Evolutionary conservation across 2,329 filamentous ascomycete genomes (phyloP).

Genomic region (Metarhizium guizhouense): DNA sequence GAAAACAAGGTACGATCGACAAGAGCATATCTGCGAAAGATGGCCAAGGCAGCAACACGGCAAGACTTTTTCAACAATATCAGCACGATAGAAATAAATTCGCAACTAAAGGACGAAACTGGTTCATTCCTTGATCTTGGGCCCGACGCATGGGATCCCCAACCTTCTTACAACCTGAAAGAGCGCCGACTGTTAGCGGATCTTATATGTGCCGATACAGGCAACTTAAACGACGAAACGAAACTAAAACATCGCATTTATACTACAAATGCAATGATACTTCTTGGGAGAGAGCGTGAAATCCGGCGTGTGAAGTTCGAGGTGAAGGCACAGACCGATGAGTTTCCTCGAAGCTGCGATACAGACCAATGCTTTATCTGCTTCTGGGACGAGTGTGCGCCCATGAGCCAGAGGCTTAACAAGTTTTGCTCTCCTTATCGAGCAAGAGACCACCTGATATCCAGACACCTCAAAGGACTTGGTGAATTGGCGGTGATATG

Average conservation of each 20-base stretch:
- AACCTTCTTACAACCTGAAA: not conserved
- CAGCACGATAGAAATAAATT: not conserved
- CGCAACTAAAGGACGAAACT: not conserved
- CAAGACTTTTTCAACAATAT: not conserved
- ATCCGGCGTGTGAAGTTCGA: not conserved
- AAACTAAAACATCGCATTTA: not conserved
- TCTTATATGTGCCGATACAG: not conserved
- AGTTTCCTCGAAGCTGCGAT: not conserved
- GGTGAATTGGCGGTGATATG: not conserved
- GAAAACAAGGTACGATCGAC: not conserved
- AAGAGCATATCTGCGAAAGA: not conserved
- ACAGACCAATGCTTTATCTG: not conserved
- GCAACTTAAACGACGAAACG: not conserved
- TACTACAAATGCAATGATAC: constrained; percentile 3
- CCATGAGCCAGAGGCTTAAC: not conserved
- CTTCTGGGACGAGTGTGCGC: not conserved
- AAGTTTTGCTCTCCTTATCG: constrained; percentile 1
- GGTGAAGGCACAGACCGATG: not conserved
- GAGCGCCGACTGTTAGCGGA: not conserved
- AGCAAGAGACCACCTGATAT: not conserved
- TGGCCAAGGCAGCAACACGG: not conserved
- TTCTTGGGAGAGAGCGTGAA: not conserved
- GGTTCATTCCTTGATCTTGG: not conserved
- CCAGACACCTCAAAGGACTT: not conserved
- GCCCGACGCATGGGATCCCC: not conserved